Percentiles rank a stretch among this genome's conserved stretches.
Evolutionary conservation across 495 filamentous ascomycete genomes (phyloP).

Genomic region (Aspergillus steynii): DNA sequence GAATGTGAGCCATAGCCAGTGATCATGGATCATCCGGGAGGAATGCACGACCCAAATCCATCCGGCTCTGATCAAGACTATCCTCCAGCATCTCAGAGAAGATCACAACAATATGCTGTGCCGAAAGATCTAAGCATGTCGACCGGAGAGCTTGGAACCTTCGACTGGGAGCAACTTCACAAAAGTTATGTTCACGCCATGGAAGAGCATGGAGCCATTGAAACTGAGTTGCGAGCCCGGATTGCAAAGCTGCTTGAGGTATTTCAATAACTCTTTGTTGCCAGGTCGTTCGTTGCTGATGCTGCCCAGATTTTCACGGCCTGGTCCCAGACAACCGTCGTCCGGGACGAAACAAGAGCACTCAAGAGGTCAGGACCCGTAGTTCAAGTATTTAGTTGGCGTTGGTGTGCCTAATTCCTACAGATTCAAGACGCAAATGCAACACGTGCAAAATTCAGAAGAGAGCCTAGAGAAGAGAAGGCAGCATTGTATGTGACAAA

Average conservation of each 20-base stretch:
- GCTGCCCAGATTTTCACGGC: constrained; percentile 61
- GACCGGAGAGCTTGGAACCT: constrained; percentile 36
- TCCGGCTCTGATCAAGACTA: neutral
- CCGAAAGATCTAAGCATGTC: neutral
- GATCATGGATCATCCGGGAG: too few relatives aligned
- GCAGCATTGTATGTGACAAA: constrained; percentile 63
- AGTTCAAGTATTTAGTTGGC: neutral
- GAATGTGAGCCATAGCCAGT: too few relatives aligned
- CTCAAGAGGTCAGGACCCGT: constrained; percentile 56
- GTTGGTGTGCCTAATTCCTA: constrained; percentile 7
- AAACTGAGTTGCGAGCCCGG: constrained; percentile 63
- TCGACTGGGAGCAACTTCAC: constrained; percentile 70
- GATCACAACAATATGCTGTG: neutral
- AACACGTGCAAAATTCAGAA: constrained; percentile 71
- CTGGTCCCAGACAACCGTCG: constrained; percentile 65
- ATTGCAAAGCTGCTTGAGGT: constrained; percentile 65
- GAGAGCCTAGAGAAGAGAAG: constrained; percentile 67
- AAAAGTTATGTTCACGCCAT: constrained; percentile 61
- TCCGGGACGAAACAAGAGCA: constrained; percentile 70
- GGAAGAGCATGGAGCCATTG: constrained; percentile 55
- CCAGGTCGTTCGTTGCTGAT: constrained; percentile 9
- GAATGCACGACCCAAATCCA: neutral
- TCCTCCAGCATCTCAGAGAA: neutral
- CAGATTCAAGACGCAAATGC: constrained; percentile 74
- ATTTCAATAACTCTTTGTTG: constrained; percentile 7